These are phyloP conservation scores for Metschnikowia peoriensis DNA, from an alignment of 805 yeast genomes.

Conservation along the genomic window DNA sequence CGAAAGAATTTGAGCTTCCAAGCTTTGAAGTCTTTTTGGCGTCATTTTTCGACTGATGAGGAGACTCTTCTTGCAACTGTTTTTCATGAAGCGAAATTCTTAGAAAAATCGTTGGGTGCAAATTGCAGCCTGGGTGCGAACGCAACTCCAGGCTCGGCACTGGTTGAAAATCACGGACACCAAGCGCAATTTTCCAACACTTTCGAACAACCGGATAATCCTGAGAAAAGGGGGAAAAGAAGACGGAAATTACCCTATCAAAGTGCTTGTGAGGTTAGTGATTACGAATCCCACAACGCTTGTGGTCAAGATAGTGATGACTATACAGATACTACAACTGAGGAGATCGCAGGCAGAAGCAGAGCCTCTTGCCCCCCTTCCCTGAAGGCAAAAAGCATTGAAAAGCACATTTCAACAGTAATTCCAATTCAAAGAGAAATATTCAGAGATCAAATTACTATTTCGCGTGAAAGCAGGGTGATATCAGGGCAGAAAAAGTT, in stretches of 20 bases:
- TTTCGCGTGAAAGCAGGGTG: neutral
- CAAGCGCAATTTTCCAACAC: neutral
- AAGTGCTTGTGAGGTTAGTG: conserved; percentile 4
- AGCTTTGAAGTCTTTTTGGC: neutral
- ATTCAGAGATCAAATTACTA: neutral
- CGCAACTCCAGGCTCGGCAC: neutral
- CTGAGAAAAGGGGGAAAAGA: neutral
- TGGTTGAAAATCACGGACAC: neutral
- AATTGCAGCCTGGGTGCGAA: neutral
- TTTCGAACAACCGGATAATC: neutral
- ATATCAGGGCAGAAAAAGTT: neutral
- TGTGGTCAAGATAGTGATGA: conserved; percentile 3
- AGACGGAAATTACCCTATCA: neutral
- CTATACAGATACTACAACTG: neutral
- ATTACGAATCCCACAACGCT: conserved; percentile 3
- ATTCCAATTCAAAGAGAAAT: neutral
- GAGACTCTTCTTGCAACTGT: neutral
- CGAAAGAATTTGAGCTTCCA: neutral
- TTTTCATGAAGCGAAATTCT: neutral
- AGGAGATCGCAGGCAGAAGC: neutral
- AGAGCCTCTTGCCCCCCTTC: neutral
- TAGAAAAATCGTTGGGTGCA: neutral
- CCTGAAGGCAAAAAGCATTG: neutral
- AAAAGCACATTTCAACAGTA: neutral
- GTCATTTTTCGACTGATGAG: neutral